phyloP scores from a whole-genome alignment of 257 asterid genomes.

The Gentiana macrophylla region DNA sequence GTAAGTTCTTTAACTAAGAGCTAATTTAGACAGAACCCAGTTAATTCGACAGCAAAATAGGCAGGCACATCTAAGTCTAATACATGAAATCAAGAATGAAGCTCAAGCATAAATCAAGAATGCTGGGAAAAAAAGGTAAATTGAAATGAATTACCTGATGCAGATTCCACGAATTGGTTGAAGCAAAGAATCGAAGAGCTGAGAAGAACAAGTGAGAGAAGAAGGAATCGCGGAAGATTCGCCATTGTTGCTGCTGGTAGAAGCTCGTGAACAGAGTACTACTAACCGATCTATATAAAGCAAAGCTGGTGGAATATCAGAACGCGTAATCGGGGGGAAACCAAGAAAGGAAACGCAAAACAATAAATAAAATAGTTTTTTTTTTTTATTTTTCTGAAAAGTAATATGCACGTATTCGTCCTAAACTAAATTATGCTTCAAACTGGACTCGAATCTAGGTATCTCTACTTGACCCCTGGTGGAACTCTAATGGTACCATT shows the following conservation, averaged over 20 bases:
- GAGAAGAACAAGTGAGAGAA: conserved; percentile 47
- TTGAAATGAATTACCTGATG: conserved; percentile 27
- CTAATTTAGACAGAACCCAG: background rate
- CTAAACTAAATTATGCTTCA: too few relatives aligned
- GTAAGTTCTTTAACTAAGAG: too few relatives aligned
- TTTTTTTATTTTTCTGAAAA: too few relatives aligned
- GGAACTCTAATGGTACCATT: too few relatives aligned
- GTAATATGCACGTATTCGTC: too few relatives aligned
- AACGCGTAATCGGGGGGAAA: too few relatives aligned
- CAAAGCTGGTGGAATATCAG: too few relatives aligned
- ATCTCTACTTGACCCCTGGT: too few relatives aligned
- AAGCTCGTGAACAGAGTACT: conserved; percentile 1
- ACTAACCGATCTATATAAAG: background rate
- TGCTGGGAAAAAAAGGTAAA: background rate
- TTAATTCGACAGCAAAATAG: background rate
- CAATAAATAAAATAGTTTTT: too few relatives aligned
- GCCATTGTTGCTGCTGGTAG: conserved; percentile 32
- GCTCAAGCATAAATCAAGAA: conserved; percentile 15
- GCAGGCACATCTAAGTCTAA: background rate
- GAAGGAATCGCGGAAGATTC: conserved; percentile 29
- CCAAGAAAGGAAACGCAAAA: too few relatives aligned
- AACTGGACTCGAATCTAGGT: too few relatives aligned
- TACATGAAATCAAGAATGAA: background rate
- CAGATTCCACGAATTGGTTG: conserved; percentile 29
- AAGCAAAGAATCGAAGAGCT: conserved; percentile 28